Evolutionary conservation across 2,329 filamentous ascomycete species (phyloP), one percentile per base, ranked within the genome.

Genomic region (Waltergamsia citrina): DNA sequence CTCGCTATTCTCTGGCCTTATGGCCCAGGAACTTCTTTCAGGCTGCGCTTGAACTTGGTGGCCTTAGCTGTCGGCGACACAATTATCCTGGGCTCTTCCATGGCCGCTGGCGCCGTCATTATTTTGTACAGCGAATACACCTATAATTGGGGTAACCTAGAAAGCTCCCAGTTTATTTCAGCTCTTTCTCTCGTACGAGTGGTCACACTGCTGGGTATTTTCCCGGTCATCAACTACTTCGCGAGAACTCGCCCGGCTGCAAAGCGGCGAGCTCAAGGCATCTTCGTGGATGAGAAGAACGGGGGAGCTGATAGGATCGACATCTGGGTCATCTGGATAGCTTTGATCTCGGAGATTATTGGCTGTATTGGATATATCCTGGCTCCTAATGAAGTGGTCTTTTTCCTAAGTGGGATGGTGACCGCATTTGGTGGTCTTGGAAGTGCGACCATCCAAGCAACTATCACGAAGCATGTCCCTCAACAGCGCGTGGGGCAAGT

Each of bases 401-500:
- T 95, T 54, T 70, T 85, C 4, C 41, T 76, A 1, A 81, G 78
- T 14, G 90, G 85, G 31, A 65, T 85, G 29, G 47, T 88, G 14
- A 81, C 85, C 2, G 71, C 85, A 0, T 60, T 93, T 25, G 90
- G 90, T 17, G 88, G 88, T 2, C 78, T 96, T 29, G 88, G 82
- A 1, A 81, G 81, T 23, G 88, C 92, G 2, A 92, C 85, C 0
- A 67, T 94, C 32, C 86, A 94, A 50, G 81, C 84, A 2, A 74
- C 82, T 1, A 63, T 95, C 33, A 95, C 87, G 15, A 96, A 95
- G 53, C 92, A 96, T 54, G 81, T 96, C 1, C 85, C 88, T 0
- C 68, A 78, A 1, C 83, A 92, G 42, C 74, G 74, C 30, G 81
- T 92, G 0, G 92, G 92, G 0, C 79, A 92, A 53, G 64, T 96